Evolutionary conservation across 306 rosid genomes (phyloP).

Genomic region (Hippophae tibetana): DNA sequence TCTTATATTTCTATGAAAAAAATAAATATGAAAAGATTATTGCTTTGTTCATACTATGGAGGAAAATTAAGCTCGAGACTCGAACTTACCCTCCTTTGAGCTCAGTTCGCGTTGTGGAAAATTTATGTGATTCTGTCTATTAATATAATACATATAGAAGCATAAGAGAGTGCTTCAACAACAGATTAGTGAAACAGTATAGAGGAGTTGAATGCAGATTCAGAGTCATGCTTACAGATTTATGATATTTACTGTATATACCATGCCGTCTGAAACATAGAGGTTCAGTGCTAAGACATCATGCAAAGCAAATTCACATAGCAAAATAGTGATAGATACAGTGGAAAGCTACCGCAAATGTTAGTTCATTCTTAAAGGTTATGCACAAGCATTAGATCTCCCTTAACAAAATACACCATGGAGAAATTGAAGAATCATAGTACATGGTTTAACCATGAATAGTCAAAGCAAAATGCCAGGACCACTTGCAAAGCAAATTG

Average conservation of each 20-base stretch:
- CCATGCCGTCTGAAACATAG: slow-evolving; percentile 62
- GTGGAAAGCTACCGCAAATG: background rate
- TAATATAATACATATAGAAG: slow-evolving; percentile 13
- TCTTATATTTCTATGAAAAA: slow-evolving; percentile 55
- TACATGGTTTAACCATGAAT: too few species aligned
- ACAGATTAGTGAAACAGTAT: slow-evolving; percentile 12
- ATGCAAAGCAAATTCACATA: slow-evolving; percentile 12
- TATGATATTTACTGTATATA: slow-evolving; percentile 71
- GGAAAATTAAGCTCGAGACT: slow-evolving; percentile 11
- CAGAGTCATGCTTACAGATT: slow-evolving; percentile 44
- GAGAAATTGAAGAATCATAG: too few species aligned
- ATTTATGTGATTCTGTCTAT: slow-evolving; percentile 68
- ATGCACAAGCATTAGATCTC: too few species aligned
- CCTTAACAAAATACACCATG: too few species aligned
- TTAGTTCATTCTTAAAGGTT: too few species aligned
- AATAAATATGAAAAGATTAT: slow-evolving; percentile 7
- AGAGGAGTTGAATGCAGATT: background rate
- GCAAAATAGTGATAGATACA: background rate
- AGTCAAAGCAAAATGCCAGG: too few species aligned
- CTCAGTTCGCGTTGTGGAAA: slow-evolving; percentile 62
- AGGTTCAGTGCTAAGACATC: slow-evolving; percentile 19
- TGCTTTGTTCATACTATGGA: background rate
- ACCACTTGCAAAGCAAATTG: too few species aligned
- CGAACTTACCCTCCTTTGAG: slow-evolving; percentile 81
- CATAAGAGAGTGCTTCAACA: slow-evolving; percentile 1